Base-by-base conservation (phyloP, 805 yeast genomes). In the Ogataea thermomethanolica region DNA sequence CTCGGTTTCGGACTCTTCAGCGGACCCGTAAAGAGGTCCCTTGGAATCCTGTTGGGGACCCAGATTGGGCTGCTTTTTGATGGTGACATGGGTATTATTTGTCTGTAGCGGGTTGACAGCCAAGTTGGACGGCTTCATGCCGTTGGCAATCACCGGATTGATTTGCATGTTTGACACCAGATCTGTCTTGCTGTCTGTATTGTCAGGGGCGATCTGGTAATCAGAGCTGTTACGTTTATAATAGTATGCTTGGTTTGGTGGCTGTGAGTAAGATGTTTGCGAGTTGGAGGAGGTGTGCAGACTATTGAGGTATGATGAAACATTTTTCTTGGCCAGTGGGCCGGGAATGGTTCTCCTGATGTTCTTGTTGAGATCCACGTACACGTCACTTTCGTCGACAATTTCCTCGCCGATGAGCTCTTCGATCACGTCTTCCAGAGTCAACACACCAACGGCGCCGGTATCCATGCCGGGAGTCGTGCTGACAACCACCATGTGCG, bases 361-460 rank as follows among this genome's bases (percentile, higher is more conserved):
- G 44, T 87, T 87, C 48, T 85, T 84, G 62, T 87, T 87, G 48
- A 90, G 84, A 64, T 91, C 97, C 43, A 90, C 76, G 56, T 84
- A 89, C 13, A 93, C 97, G 59, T 91, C 99, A 17, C 89, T 79
- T 65, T 91, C 99, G 59, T 91, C 99, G 29, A 91, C 91, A 56
- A 91, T 91, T 61, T 91, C 99, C 64, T 91, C 98, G 36, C 99
- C 99, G 61, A 91, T 91, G 49, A 91, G 73, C 65, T 91, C 99
- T 63, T 91, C 99, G 57, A 91, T 93, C n/a, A 91, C 97, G 58
- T 91, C 99, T 64, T 91, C 99, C 45, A 91, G 70, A 1, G 99
- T 91, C 31, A 91, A 69, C 8, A 91, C 95, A 49, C 99, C 99
- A 24, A 84, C 60, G 1, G 96, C 93, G 14, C 97, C 97, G 15